Conservation (phyloP, 352 stramenopile genomes). For the Phytophthora parvispora region DNA sequence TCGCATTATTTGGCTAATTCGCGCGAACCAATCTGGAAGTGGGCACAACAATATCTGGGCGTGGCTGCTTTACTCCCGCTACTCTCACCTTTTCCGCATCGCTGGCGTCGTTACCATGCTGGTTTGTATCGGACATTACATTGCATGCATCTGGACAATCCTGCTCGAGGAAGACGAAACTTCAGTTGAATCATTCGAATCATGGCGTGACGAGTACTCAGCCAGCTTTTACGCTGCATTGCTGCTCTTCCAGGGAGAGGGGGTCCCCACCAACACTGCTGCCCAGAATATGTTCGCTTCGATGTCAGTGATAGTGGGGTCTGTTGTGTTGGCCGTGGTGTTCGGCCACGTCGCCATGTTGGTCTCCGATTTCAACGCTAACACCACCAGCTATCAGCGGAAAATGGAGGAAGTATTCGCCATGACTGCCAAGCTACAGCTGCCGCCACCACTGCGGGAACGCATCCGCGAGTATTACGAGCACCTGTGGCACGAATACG, state of each 20-base stretch:
- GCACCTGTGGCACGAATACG: slow-evolving; percentile 73
- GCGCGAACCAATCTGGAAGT: slow-evolving; percentile 17
- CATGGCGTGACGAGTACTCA: slow-evolving; percentile 32
- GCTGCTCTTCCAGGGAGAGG: slow-evolving; percentile 66
- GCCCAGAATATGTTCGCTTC: slow-evolving; percentile 54
- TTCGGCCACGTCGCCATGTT: slow-evolving; percentile 74
- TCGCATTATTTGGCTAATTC: slow-evolving; percentile 34
- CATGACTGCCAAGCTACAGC: slow-evolving; percentile 60
- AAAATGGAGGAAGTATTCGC: slow-evolving; percentile 77
- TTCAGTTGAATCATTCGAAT: not conserved
- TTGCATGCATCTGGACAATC: slow-evolving; percentile 57
- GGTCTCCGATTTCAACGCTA: slow-evolving; percentile 70
- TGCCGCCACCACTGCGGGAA: slow-evolving; percentile 59
- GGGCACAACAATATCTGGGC: slow-evolving; percentile 36
- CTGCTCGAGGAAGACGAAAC: slow-evolving; percentile 5
- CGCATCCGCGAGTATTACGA: slow-evolving; percentile 76
- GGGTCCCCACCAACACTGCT: slow-evolving; percentile 30
- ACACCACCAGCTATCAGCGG: slow-evolving; percentile 60
- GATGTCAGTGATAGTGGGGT: slow-evolving; percentile 55
- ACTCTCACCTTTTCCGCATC: slow-evolving; percentile 53
- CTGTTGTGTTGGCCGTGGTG: slow-evolving; percentile 65
- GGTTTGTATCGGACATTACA: slow-evolving; percentile 56
- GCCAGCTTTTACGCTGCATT: slow-evolving; percentile 57
- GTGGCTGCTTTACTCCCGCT: slow-evolving; percentile 54
- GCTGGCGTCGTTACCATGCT: slow-evolving; percentile 45